A percentile compares a stretch with the other conserved stretches of the same genome.
phyloP scores from a whole-genome alignment of 1,284 basidiomycete genomes.

The Ceratobasidium sp. region DNA sequence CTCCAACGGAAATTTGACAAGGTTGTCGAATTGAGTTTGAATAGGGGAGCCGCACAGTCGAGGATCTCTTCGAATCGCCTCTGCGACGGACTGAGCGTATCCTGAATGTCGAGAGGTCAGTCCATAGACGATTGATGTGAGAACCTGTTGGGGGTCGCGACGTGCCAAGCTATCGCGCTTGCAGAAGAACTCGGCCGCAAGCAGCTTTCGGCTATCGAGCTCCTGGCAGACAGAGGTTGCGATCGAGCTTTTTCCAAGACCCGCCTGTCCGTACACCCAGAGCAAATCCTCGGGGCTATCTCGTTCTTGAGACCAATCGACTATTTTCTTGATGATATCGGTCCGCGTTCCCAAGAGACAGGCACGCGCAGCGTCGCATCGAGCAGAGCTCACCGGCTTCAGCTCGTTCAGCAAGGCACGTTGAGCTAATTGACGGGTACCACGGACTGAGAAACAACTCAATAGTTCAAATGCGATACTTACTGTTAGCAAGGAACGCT shows the following conservation, averaged over 20 bases:
- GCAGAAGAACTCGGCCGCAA: conserved; percentile 55
- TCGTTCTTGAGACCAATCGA: background rate
- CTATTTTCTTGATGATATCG: background rate
- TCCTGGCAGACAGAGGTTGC: conserved; percentile 50
- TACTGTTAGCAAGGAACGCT: no score
- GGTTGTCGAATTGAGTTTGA: background rate
- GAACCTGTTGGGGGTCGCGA: conserved; percentile 25
- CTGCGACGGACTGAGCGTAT: background rate
- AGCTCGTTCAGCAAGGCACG: no score
- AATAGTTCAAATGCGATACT: no score
- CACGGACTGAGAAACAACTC: no score
- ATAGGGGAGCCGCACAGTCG: background rate
- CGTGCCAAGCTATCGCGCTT: conserved; percentile 49
- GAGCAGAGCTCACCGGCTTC: background rate
- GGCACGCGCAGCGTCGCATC: background rate
- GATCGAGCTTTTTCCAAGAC: conserved; percentile 52
- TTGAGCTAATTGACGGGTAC: no score
- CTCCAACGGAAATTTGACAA: background rate
- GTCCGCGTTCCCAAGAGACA: background rate
- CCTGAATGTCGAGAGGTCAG: conserved; percentile 1
- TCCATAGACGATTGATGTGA: conserved; percentile 34
- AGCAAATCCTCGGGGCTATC: conserved; percentile 26
- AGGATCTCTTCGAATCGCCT: background rate
- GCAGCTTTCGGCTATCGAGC: conserved; percentile 30
- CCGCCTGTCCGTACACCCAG: conserved; percentile 52